These are phyloP conservation scores for Tympanopsis confertula DNA, from an alignment of 2,329 filamentous ascomycete genomes.

Conservation along the genomic window DNA sequence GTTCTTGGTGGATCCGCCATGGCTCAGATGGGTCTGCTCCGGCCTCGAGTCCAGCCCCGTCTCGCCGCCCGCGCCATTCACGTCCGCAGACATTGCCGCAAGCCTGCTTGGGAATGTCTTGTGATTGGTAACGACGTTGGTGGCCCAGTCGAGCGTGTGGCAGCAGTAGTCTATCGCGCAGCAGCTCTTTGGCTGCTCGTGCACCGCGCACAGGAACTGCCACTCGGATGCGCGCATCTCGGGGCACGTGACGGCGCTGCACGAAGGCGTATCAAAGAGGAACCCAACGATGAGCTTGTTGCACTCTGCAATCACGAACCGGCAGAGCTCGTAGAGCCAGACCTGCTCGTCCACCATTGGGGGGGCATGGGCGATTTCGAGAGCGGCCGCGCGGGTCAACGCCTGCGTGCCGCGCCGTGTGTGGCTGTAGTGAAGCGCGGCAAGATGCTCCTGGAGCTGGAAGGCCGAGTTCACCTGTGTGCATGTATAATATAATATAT, in stretches of 20 bases:
- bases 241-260: slow-evolving; percentile 78
- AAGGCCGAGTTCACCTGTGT: slow-evolving; percentile 86
- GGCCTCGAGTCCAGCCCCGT: slow-evolving; percentile 16
- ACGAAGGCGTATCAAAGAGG: slow-evolving; percentile 80
- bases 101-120: slow-evolving; percentile 91
- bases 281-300: slow-evolving; percentile 88
- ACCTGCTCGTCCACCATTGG: slow-evolving; percentile 72
- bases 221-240: slow-evolving; percentile 98
- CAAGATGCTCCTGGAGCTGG: slow-evolving; percentile 92
- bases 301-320: slow-evolving; percentile 87
- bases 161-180: slow-evolving; percentile 99
- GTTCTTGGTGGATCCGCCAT: slow-evolving; percentile 61
- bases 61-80: slow-evolving; percentile 3
- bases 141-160: slow-evolving; percentile 95
- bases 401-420: slow-evolving; percentile 58
- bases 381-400: slow-evolving; percentile 65
- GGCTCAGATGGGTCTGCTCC: slow-evolving; percentile 38
- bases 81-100: slow-evolving; percentile 30
- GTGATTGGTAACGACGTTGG: slow-evolving; percentile 82
- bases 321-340: slow-evolving; percentile 96
- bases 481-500: too few relatives aligned
- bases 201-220: slow-evolving; percentile 97
- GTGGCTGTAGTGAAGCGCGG: slow-evolving; percentile 76
- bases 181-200: slow-evolving; percentile 91
- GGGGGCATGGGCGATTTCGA: slow-evolving; percentile 68